Evolutionary conservation across 345 rosid species (phyloP).

Genomic region (Carallia brachiata): DNA sequence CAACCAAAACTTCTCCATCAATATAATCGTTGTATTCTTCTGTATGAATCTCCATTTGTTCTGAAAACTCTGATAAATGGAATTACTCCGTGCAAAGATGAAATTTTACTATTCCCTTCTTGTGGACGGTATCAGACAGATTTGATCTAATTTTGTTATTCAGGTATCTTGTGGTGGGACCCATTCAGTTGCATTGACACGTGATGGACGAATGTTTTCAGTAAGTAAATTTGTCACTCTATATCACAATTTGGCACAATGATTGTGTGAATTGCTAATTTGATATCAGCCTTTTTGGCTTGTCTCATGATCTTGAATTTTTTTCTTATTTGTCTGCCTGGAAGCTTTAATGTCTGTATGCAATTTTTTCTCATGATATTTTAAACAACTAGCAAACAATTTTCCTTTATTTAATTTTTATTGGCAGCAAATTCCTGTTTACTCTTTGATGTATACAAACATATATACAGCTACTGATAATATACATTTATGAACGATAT

Average conservation of each 20-base stretch:
- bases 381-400: too few species aligned
- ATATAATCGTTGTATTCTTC: neutral
- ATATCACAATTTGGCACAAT: neutral
- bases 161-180: slow-evolving; percentile 99
- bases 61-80: neutral
- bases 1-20: neutral
- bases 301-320: neutral
- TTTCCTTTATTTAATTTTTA: too few species aligned
- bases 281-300: neutral
- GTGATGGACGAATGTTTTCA: slow-evolving; percentile 80
- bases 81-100: neutral
- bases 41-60: neutral
- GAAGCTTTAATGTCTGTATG: too few species aligned
- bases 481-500: neutral
- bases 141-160: slow-evolving; percentile 13
- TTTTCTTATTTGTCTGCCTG: too few species aligned
- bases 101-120: neutral
- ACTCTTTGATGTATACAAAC: neutral
- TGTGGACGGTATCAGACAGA: neutral
- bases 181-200: slow-evolving; percentile 92
- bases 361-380: too few species aligned
- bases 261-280: neutral
- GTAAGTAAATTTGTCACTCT: slow-evolving; percentile 46
- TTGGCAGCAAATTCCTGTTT: neutral
- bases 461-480: neutral